Percentiles rank a stretch among this genome's conserved stretches.
These are phyloP conservation scores for Serendipita sp. DNA, from an alignment of 768 basidiomycete genomes.

Conservation along the genomic window DNA sequence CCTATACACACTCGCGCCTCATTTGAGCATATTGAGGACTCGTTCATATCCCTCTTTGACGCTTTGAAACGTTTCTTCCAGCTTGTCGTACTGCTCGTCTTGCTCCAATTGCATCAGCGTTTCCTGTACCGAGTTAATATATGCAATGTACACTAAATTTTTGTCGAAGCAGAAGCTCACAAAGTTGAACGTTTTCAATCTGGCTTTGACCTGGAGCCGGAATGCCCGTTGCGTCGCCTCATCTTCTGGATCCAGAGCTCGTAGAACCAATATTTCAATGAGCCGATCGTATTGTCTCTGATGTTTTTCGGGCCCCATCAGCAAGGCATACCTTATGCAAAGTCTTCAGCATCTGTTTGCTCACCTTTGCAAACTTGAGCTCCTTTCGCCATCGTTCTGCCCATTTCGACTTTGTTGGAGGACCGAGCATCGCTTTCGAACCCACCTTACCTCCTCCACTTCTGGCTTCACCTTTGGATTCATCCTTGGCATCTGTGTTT, in stretches of 20 bases:
- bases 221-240: slow-evolving; percentile 41
- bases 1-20: neutral
- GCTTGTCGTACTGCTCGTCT: slow-evolving; percentile 68
- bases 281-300: slow-evolving; percentile 90
- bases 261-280: slow-evolving; percentile 75
- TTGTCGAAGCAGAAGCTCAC: slow-evolving; percentile 31
- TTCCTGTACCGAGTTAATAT: slow-evolving; percentile 34
- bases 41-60: slow-evolving; percentile 75
- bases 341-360: slow-evolving; percentile 12
- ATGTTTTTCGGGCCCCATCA: neutral
- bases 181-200: slow-evolving; percentile 88
- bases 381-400: slow-evolving; percentile 63
- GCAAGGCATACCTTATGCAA: neutral
- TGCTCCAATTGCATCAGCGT: slow-evolving; percentile 75
- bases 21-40: slow-evolving; percentile 40
- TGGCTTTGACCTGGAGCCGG: slow-evolving; percentile 73
- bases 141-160: neutral
- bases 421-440: slow-evolving; percentile 43
- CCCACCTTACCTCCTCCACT: slow-evolving; percentile 27
- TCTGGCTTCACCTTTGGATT: slow-evolving; percentile 20
- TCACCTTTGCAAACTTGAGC: slow-evolving; percentile 78
- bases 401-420: slow-evolving; percentile 64
- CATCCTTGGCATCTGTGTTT: neutral
- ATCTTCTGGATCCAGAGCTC: slow-evolving; percentile 49
- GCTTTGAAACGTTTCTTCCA: slow-evolving; percentile 83